Percentiles rank a stretch among this genome's conserved stretches.
phyloP scores from a whole-genome alignment of 345 rosid species.

The Brassica cretica region DNA sequence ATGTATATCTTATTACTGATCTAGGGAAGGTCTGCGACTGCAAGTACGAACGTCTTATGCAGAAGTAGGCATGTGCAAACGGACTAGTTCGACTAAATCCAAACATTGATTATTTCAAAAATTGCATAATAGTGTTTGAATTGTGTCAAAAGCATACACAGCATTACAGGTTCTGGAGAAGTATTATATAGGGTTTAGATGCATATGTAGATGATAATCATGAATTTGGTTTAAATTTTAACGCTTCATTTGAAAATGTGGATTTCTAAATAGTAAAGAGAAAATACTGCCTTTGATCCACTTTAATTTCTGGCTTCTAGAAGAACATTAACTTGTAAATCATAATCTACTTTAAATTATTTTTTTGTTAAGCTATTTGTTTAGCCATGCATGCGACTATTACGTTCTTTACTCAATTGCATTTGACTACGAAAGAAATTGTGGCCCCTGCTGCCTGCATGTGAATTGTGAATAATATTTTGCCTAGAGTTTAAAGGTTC shows the following conservation, averaged over 20 bases:
- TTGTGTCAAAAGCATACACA: neutral
- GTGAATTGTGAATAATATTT: slow-evolving; percentile 4
- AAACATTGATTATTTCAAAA: neutral
- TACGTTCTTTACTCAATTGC: slow-evolving; percentile 18
- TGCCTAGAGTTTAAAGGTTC: slow-evolving; percentile 11
- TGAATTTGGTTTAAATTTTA: neutral
- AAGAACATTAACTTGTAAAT: slow-evolving; percentile 2
- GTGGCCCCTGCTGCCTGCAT: slow-evolving; percentile 10
- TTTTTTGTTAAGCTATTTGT: neutral
- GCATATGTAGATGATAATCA: neutral
- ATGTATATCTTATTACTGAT: slow-evolving; percentile 10
- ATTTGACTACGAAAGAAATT: neutral
- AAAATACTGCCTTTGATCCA: neutral
- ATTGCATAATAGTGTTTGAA: neutral
- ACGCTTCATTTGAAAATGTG: slow-evolving; percentile 5
- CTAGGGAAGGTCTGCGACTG: slow-evolving; percentile 9
- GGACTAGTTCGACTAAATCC: neutral
- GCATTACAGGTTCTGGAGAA: neutral
- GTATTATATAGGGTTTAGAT: neutral
- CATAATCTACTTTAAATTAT: neutral
- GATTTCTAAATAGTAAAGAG: slow-evolving; percentile 6
- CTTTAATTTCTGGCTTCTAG: slow-evolving; percentile 10
- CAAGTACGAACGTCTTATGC: slow-evolving; percentile 4
- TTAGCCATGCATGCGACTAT: slow-evolving; percentile 19
- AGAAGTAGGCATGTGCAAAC: slow-evolving; percentile 18